A percentile compares a stretch with the other conserved stretches of the same genome.
Evolutionary conservation across 1,139 yeast species (phyloP).

Genomic region (Geotrichum europaeum): DNA sequence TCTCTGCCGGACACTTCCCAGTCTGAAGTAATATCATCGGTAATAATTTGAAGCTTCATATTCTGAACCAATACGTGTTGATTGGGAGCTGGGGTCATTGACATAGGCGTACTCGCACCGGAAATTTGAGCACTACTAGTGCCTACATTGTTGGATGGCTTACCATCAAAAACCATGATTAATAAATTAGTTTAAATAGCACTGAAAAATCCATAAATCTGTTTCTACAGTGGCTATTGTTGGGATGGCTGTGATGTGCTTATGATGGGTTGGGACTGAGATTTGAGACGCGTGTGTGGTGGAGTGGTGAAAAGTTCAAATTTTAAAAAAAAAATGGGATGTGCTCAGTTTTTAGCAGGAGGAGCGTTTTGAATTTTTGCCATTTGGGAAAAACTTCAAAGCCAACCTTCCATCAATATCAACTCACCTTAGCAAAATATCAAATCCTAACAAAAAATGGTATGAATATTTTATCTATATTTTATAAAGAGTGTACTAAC

Average conservation of each 20-base stretch:
- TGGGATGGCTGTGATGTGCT: neutral
- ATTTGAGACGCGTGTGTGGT: neutral
- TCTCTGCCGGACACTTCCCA: slow-evolving; percentile 23
- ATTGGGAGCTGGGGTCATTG: neutral
- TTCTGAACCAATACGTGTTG: slow-evolving; percentile 5
- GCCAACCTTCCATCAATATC: neutral
- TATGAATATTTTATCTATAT: neutral
- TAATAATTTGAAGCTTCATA: slow-evolving; percentile 18
- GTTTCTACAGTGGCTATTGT: neutral
- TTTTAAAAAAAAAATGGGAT: neutral
- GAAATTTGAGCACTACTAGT: neutral
- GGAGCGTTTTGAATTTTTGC: neutral
- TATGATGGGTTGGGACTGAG: neutral
- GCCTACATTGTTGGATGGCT: neutral
- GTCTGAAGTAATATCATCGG: slow-evolving; percentile 19
- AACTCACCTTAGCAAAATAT: neutral
- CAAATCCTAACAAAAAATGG: neutral
- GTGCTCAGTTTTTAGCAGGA: neutral
- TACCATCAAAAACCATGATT: neutral
- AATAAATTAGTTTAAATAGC: neutral
- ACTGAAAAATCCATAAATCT: neutral
- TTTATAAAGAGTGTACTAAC: neutral
- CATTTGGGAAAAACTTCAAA: slow-evolving; percentile 1
- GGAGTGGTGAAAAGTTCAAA: slow-evolving; percentile 1
- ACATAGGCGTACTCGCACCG: neutral